Evolutionary conservation across 306 rosid species (phyloP).

Genomic region (Vicia faba): DNA sequence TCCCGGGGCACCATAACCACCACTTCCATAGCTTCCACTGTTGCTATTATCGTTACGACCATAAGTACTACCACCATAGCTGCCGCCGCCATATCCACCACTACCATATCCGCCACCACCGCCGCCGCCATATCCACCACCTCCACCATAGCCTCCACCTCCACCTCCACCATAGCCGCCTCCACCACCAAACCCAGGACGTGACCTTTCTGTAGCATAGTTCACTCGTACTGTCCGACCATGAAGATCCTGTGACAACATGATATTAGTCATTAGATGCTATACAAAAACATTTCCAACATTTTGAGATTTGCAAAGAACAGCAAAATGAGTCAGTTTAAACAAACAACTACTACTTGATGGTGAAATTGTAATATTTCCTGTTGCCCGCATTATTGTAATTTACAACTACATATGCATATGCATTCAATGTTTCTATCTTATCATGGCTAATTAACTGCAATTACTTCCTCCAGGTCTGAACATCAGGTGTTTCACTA

Average conservation of each 20-base stretch:
- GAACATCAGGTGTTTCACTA: slow-evolving; percentile 1
- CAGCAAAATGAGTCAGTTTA: too few species aligned
- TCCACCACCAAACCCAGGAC: slow-evolving; percentile 53
- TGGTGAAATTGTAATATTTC: too few species aligned
- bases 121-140: slow-evolving; percentile 9
- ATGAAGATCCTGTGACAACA: slow-evolving; percentile 50
- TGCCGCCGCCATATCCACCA: neutral
- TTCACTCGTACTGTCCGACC: slow-evolving; percentile 51
- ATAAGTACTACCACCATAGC: slow-evolving; percentile 14
- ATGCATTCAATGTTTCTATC: slow-evolving; percentile 1
- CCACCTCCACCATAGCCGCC: slow-evolving; percentile 20
- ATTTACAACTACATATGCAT: neutral
- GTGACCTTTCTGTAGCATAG: slow-evolving; percentile 52
- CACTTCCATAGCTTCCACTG: slow-evolving; percentile 33
- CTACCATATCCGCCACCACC: slow-evolving; percentile 34
- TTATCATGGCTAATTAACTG: slow-evolving; percentile 3
- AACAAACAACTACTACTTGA: too few species aligned
- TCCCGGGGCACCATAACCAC: neutral
- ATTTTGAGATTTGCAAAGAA: neutral
- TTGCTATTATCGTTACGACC: slow-evolving; percentile 27
- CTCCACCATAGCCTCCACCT: neutral
- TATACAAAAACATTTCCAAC: slow-evolving; percentile 21
- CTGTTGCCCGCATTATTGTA: too few species aligned
- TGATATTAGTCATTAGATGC: slow-evolving; percentile 20
- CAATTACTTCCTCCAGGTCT: slow-evolving; percentile 13